Conservation (phyloP, 2,329 filamentous ascomycete species). For the Clarireedia paspali region DNA sequence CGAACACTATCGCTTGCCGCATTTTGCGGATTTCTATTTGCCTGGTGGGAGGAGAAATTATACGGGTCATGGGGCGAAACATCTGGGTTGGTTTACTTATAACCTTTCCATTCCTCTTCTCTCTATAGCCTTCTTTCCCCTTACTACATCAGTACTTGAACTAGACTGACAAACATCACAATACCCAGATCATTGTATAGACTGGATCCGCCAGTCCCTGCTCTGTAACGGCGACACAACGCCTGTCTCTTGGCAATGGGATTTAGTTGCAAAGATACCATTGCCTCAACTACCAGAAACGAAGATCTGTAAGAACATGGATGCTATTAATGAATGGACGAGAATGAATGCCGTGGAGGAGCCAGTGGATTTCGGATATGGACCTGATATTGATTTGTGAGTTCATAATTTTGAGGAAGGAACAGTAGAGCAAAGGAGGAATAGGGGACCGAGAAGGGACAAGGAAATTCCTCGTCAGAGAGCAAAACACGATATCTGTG, state of each 20-base stretch:
- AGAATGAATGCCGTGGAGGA: neutral
- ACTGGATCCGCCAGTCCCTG: slow-evolving; percentile 4
- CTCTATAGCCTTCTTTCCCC: neutral
- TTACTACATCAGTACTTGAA: neutral
- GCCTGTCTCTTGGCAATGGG: neutral
- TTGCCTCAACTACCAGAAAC: neutral
- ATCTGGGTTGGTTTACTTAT: neutral
- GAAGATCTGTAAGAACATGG: neutral
- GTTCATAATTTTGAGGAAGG: no score
- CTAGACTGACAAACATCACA: neutral
- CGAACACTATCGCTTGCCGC: neutral
- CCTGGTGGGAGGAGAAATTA: neutral
- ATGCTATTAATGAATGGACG: neutral
- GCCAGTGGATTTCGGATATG: neutral
- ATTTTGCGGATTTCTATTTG: slow-evolving; percentile 1
- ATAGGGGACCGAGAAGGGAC: no score
- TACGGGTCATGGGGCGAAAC: slow-evolving; percentile 1
- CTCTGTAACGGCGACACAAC: slow-evolving; percentile 3
- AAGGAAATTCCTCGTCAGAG: no score
- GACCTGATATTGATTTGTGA: neutral
- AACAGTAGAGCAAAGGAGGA: no score
- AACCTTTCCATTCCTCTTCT: neutral
- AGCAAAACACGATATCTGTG: no score
- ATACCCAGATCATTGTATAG: neutral
- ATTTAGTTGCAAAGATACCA: neutral